These are phyloP conservation scores for Chaetomium fimeti DNA, from an alignment of 495 filamentous ascomycete genomes.

Conservation along the genomic window DNA sequence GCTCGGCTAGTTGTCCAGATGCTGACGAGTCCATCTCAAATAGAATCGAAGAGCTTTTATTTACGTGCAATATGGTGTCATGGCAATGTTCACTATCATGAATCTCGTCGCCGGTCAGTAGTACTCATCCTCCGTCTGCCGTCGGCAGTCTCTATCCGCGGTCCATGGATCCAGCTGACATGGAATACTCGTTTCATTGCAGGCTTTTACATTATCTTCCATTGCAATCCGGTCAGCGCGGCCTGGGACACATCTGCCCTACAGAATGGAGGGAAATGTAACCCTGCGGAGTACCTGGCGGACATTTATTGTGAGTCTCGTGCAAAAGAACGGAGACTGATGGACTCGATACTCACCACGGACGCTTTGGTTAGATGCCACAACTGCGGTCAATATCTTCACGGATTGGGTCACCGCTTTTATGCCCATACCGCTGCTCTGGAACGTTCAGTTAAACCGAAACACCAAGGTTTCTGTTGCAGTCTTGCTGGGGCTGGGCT, in stretches of 20 bases:
- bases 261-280: not conserved
- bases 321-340: not conserved
- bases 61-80: too few relatives aligned
- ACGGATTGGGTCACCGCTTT: constrained; percentile 1
- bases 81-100: too few relatives aligned
- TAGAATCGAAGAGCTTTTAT: too few relatives aligned
- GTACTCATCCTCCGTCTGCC: too few relatives aligned
- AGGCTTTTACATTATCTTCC: constrained; percentile 3
- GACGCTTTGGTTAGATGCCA: not conserved
- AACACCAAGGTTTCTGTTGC: not conserved
- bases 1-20: too few relatives aligned
- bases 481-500: not conserved
- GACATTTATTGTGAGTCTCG: not conserved
- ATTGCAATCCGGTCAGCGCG: not conserved
- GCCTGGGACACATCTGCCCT: not conserved
- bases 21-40: too few relatives aligned
- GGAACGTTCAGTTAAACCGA: not conserved
- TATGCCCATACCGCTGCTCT: not conserved
- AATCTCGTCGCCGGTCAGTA: too few relatives aligned
- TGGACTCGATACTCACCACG: too few relatives aligned
- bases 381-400: not conserved
- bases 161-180: not conserved
- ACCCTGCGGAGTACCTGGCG: not conserved
- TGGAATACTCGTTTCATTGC: not conserved
- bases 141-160: too few relatives aligned